Base-by-base conservation (phyloP, 2,329 filamentous ascomycete species). In the Hypoxylon sp. region DNA sequence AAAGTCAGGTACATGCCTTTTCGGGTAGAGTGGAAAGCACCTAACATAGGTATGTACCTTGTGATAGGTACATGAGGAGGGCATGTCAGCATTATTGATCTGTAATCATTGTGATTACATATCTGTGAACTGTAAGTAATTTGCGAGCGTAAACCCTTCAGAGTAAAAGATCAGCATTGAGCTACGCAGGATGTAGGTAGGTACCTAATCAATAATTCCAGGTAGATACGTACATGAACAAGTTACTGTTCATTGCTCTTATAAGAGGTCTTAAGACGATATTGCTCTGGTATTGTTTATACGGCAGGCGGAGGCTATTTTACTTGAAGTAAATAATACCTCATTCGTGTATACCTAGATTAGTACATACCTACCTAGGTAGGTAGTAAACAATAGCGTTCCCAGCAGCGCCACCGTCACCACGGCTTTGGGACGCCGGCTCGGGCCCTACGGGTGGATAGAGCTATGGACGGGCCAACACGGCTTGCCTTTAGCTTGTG, bases 371-470 rank as follows among this genome's bases (percentile, higher is more conserved):
- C 17, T 8, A 59, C 27, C 6, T 46, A 46, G 35, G 33, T 20
- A 27, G 44, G 50, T 61, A 8, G 30, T 63, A 49, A 58, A 35
- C 49, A 20, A 44, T 69, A 49, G 58, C 59, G 49, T 69, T 17
- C 27, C 27, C 14, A 17, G 46, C 31, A 35, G 55, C 20, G 20
- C 40, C 27, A 33, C 44, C n/a, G 17, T 51, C 48, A 37, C 14
- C 61, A 61, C 20, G 31, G 22, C 5, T 14, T 54, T 37, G 61
- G 66, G 61, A 54, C 17, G 31, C 22, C 51, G 48, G 53, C 46
- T 50, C 42, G 51, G 42, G 61, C 66, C 66, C 46, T 65, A 65
- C 35, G 11, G 42, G 60, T 61, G 60, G 60, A 59, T 63, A 58
- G 37, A 14, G 40, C 37, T 30, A 44, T 40, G 37, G 35, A 44